A percentile compares a stretch with the other conserved stretches of the same genome.
phyloP scores from a whole-genome alignment of 257 asterid genomes.

The Plantago major region DNA sequence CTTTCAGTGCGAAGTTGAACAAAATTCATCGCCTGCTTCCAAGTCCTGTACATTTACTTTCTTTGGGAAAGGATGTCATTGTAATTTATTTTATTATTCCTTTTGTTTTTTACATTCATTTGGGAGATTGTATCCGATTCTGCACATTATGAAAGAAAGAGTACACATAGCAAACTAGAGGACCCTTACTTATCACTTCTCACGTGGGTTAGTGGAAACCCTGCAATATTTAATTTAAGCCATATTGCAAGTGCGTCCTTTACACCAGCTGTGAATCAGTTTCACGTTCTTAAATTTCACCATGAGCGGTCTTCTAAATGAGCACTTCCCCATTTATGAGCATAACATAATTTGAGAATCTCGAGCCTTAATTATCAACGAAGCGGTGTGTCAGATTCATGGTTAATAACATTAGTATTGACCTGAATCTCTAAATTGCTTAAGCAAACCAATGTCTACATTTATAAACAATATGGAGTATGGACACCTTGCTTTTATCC shows the following conservation, averaged over 20 bases:
- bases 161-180: no score
- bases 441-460: constrained; percentile 8
- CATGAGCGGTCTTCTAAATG: no score
- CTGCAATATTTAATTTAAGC: no score
- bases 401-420: constrained; percentile 4
- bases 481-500: constrained; percentile 9
- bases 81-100: not conserved
- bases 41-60: not conserved
- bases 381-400: constrained; percentile 2
- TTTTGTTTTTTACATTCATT: not conserved
- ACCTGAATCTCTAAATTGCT: constrained; percentile 12
- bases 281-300: no score
- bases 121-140: no score
- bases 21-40: not conserved
- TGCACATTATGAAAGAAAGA: no score
- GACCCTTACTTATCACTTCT: no score
- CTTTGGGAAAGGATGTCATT: not conserved
- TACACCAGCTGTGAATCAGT: no score
- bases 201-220: no score
- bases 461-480: constrained; percentile 11
- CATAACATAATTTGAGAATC: not conserved
- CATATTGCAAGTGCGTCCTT: no score
- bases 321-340: no score
- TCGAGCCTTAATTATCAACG: not conserved
- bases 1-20: not conserved